Evolutionary conservation across 257 asterid genomes (phyloP).

Genomic region (Primulina huaijiensis): DNA sequence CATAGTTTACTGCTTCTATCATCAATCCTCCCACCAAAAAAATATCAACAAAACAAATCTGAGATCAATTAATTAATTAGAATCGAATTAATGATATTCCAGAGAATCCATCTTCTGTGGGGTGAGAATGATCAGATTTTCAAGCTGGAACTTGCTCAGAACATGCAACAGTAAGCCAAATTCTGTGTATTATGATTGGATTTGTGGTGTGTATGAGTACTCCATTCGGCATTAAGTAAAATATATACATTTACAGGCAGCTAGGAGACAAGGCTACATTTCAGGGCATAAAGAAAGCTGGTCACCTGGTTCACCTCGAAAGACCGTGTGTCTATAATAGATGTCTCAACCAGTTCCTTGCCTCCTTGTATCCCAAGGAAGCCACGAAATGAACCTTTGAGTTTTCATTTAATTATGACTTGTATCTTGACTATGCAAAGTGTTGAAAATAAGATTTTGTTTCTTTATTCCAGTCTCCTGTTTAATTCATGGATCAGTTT

Average conservation of each 20-base stretch:
- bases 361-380: conserved; percentile 41
- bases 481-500: too few species aligned
- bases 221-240: too few species aligned
- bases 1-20: too few species aligned
- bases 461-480: too few species aligned
- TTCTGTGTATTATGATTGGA: too few species aligned
- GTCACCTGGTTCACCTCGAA: conserved; percentile 86
- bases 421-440: neutral
- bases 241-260: conserved; percentile 39
- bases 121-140: conserved; percentile 88
- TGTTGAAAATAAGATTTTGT: too few species aligned
- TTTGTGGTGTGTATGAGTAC: too few species aligned
- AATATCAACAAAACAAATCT: neutral
- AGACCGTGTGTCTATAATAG: conserved; percentile 71
- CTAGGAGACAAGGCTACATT: conserved; percentile 58
- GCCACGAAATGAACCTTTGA: conserved; percentile 25
- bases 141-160: conserved; percentile 64
- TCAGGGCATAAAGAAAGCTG: conserved; percentile 63
- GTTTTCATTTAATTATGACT: too few species aligned
- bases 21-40: too few species aligned
- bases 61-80: neutral
- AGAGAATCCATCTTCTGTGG: conserved; percentile 91
- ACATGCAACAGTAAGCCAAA: conserved; percentile 67
- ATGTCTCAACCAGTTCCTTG: conserved; percentile 67
- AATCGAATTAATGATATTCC: conserved; percentile 3